Conservation (phyloP, 345 rosid species). For the Syzygium aqueum region DNA sequence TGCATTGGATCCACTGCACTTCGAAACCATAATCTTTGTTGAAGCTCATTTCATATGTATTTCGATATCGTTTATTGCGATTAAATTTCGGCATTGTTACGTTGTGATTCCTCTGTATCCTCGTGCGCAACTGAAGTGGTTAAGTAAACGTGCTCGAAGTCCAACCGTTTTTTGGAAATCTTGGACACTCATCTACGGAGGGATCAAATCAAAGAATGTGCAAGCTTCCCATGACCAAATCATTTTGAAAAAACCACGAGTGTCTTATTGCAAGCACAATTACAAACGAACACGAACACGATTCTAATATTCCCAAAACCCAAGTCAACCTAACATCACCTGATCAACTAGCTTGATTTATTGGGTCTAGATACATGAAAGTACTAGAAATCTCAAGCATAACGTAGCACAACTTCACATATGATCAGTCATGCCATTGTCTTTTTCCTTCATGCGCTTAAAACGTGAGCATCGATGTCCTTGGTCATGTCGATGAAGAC, state of each 20-base stretch:
- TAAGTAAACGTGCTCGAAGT: not conserved
- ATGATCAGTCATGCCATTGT: not conserved
- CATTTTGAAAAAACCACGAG: not conserved
- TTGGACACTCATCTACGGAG: not conserved
- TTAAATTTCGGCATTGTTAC: not conserved
- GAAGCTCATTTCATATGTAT: not conserved
- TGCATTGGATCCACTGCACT: not conserved
- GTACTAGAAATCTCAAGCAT: not conserved
- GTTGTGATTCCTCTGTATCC: not conserved
- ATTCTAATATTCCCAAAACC: not conserved
- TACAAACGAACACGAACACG: not conserved
- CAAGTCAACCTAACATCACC: not conserved
- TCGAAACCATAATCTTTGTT: not conserved
- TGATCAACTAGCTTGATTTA: not conserved
- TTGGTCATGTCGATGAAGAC: not conserved
- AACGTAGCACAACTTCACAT: not conserved
- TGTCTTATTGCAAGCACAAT: not conserved
- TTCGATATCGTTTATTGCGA: not conserved
- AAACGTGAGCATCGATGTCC: conserved; percentile 8
- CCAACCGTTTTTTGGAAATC: not conserved
- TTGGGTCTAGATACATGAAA: not conserved
- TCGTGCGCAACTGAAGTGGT: not conserved
- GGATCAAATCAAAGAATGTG: not conserved
- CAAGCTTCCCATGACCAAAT: not conserved
- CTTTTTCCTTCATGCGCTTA: not conserved